Evolutionary conservation across 2,329 filamentous ascomycete species (phyloP), one percentile per base, ranked within the genome.

Genomic region (Talaromyces sp.): DNA sequence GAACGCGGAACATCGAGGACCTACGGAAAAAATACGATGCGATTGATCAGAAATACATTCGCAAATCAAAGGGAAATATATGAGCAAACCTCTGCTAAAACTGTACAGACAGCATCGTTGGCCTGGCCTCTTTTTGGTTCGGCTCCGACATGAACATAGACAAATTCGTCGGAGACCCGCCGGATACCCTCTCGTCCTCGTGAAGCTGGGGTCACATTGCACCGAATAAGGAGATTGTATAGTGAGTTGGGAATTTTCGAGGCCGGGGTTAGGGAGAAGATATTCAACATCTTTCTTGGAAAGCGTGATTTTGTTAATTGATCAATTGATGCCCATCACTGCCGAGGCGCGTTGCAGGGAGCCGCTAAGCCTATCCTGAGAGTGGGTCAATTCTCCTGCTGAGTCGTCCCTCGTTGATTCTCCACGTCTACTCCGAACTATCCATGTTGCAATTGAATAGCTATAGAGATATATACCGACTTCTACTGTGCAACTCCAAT

Each of bases 101-200:
- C 74, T 41, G 82, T 78, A 55, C 85, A 75, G 2, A 89, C 85
- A 4, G 88, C 87, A 68, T 82, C 83, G 69, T 91, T 91, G 5
- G 88, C 84, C 69, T 89, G 86, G 14, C 87, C 87, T 14, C 90
- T 86, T 62, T 82, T 80, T 11, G 88, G 81, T 64, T 82, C 86
- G 0, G 86, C 87, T 0, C 87, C 75, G 2, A 90, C 87, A 54
- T 86, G 88, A 1, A 91, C 71, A 62, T 89, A 83, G 53, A 91
- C 80, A 2, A 75, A 76, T 7, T 84, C 79, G 26, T 85, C 80
- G 0, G 81, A 81, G 4, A 91, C 73, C 0, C 79, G 77, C 2
- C 77, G 69, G 51, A 91, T 78, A 14, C 88, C 88, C 66, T 89
- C 82, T 35, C 86, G 82, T 26, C 78, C 78, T 29, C 83, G 84